Conservation (phyloP, 2,329 filamentous ascomycete genomes). For the Arachnomyces sp. region DNA sequence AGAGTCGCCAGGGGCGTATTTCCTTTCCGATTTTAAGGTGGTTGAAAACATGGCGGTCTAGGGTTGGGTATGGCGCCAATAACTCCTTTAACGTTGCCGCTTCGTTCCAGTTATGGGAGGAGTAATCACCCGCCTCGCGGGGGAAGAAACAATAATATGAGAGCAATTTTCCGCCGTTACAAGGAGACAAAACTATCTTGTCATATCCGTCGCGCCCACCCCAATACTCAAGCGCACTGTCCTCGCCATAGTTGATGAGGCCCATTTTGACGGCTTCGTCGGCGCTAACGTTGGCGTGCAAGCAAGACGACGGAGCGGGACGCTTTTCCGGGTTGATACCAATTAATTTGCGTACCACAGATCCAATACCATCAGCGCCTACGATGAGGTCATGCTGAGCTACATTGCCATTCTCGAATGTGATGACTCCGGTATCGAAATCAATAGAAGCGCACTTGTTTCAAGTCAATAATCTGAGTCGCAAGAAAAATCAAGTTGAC, state of each 20-base stretch:
- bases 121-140: slow-evolving; percentile 51
- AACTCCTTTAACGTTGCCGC: slow-evolving; percentile 51
- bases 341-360: slow-evolving; percentile 53
- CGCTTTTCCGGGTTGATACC: slow-evolving; percentile 53
- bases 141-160: slow-evolving; percentile 67
- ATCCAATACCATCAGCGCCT: slow-evolving; percentile 61
- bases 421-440: slow-evolving; percentile 40
- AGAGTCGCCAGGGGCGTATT: slow-evolving; percentile 58
- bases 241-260: slow-evolving; percentile 53
- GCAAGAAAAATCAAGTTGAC: slow-evolving; percentile 5
- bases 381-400: slow-evolving; percentile 52
- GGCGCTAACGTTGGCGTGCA: slow-evolving; percentile 57
- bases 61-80: slow-evolving; percentile 50
- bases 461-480: slow-evolving; percentile 3
- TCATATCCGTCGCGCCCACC: slow-evolving; percentile 58
- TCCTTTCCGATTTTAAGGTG: slow-evolving; percentile 55
- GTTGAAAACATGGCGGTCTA: slow-evolving; percentile 49
- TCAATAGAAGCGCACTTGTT: slow-evolving; percentile 45
- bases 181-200: slow-evolving; percentile 64
- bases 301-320: slow-evolving; percentile 53
- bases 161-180: slow-evolving; percentile 55
- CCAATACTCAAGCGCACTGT: slow-evolving; percentile 61
- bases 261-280: slow-evolving; percentile 53
- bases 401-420: slow-evolving; percentile 45
- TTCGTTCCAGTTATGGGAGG: slow-evolving; percentile 51